A percentile compares a stretch with the other conserved stretches of the same genome.
These are phyloP conservation scores for Microbotryum violaceum DNA, from an alignment of 1,284 basidiomycete species.

Conservation along the genomic window DNA sequence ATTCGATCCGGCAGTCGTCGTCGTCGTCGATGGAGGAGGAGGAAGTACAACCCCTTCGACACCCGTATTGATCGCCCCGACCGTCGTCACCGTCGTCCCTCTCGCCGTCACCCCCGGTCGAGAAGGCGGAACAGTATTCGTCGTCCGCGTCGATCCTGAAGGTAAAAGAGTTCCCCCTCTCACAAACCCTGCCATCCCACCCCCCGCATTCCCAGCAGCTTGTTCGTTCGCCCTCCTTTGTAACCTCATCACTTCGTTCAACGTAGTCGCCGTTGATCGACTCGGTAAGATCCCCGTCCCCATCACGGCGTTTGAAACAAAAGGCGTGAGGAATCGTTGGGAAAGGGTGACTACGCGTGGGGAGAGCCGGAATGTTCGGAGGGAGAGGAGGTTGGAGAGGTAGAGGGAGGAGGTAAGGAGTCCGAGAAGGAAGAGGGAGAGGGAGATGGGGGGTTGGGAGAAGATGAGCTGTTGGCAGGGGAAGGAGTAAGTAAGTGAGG, in stretches of 20 bases:
- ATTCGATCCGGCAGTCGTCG: too few species aligned
- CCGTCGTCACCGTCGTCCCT: neutral
- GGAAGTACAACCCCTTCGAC: neutral
- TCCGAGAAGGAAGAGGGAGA: conserved; percentile 56
- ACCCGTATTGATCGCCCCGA: neutral
- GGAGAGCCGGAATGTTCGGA: conserved; percentile 67
- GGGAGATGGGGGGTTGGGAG: conserved; percentile 58
- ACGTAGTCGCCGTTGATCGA: conserved; percentile 8
- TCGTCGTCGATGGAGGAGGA: neutral
- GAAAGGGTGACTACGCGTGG: conserved; percentile 50
- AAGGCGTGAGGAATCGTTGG: conserved; percentile 51
- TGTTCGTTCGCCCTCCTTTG: neutral
- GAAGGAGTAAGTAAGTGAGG: conserved; percentile 46
- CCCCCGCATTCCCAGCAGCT: too few species aligned
- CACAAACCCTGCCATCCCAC: too few species aligned
- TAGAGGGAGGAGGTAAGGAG: conserved; percentile 65
- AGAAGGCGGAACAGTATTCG: neutral
- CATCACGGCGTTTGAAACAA: conserved; percentile 49
- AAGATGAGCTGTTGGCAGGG: conserved; percentile 60
- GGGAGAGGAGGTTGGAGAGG: conserved; percentile 64
- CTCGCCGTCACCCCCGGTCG: too few species aligned
- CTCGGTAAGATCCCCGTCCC: neutral
- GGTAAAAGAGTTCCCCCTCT: neutral
- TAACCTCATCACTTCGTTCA: neutral
- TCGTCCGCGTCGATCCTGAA: neutral